A percentile compares a stretch with the other conserved stretches of the same genome.
Evolutionary conservation across 148 eudicot genomes (phyloP).

Genomic region (Pouteria glomerata): DNA sequence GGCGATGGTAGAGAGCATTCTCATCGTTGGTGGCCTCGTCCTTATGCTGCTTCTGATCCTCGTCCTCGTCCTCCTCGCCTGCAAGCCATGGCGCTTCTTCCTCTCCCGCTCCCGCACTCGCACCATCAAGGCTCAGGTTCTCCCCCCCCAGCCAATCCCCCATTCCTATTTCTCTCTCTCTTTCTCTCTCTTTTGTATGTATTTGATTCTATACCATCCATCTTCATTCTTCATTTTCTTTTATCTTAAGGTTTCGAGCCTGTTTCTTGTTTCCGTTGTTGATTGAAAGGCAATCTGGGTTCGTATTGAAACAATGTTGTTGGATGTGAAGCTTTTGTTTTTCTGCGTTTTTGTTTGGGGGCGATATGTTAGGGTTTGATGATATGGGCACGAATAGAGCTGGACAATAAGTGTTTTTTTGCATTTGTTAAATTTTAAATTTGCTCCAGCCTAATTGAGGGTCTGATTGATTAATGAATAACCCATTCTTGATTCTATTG

Average conservation of each 20-base stretch:
- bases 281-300: background rate
- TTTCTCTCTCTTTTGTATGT: background rate
- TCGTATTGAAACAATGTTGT: background rate
- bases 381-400: background rate
- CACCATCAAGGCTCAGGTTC: slow-evolving; percentile 45
- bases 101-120: slow-evolving; percentile 29
- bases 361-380: background rate
- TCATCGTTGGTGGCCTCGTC: slow-evolving; percentile 18
- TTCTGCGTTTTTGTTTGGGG: background rate
- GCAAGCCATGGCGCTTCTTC: slow-evolving; percentile 79
- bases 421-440: background rate
- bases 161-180: background rate
- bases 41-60: slow-evolving; percentile 56
- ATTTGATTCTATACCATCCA: background rate
- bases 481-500: no score
- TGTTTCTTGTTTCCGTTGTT: background rate
- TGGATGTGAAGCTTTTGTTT: slow-evolving; percentile 4
- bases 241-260: slow-evolving; percentile 4
- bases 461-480: background rate
- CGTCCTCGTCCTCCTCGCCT: slow-evolving; percentile 53
- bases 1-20: slow-evolving; percentile 33
- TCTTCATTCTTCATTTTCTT: background rate
- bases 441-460: background rate
- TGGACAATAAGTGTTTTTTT: background rate
- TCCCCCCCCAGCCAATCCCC: background rate